Evolutionary conservation across 1,284 basidiomycete species (phyloP), one percentile per base, ranked within the genome.

Genomic region (Fomitopsis palustris): DNA sequence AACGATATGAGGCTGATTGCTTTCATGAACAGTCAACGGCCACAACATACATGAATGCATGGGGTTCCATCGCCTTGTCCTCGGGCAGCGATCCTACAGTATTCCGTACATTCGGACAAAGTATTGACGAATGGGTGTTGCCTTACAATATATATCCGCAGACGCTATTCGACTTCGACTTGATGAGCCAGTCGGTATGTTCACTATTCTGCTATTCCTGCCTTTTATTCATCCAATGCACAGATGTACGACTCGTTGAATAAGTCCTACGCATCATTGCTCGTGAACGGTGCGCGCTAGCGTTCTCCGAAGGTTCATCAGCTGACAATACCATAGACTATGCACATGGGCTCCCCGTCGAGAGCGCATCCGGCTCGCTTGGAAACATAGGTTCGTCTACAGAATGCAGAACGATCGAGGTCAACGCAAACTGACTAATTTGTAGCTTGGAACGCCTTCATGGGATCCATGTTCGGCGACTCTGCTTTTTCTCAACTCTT

Each of bases 131-230:
- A 27, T 87, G 84, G 83, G 80, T 83, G 6, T 66, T 86, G 41
- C 72, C 82, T n/a, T 89, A 90, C 72, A 89, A 89, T 69, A 68
- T 90, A 10, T 87, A 78, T 59, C 83, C 79, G 3, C 87, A 89
- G 70, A 83, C 80, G 64, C 70, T 89, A 31, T 75, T 89, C 7
- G 61, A 61, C 6, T 63, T 62, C 1, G 47, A 61, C 19, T 55
- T 72, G 21, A 52, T 72, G 1, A 54, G 61, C 29, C 43, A 65
- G n/a, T 31, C 59, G 29, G 70, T 71, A 52, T 27, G 65, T 56
- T 45, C 5, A 25, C n/a, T 2, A 4, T 2, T n/a, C 16, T 43
- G 25, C 38, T 33, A 21, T 53, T 14, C 14, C 27, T 5, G n/a
- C 33, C 6, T 6, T 19, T 39, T 5, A n/a, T n/a, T n/a, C n/a